Evolutionary conservation across 352 stramenopile species (phyloP).

Genomic region (Globisporangium lucens): DNA sequence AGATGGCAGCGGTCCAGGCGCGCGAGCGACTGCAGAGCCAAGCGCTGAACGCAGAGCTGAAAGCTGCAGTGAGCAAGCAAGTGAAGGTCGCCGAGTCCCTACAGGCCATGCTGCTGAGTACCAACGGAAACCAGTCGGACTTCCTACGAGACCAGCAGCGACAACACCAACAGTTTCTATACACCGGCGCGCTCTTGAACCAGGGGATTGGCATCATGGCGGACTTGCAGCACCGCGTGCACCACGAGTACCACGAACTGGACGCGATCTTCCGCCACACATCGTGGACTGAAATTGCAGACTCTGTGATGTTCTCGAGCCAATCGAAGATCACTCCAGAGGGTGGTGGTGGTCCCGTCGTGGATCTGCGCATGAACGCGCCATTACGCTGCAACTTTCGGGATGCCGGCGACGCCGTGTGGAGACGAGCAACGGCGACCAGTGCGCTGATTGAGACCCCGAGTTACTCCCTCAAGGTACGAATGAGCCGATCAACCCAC

Average conservation of each 20-base stretch:
- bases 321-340: background rate
- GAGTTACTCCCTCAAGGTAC: constrained; percentile 3
- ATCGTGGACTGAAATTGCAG: background rate
- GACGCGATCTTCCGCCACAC: background rate
- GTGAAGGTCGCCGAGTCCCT: constrained; percentile 36
- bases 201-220: background rate
- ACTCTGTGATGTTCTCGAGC: background rate
- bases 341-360: background rate
- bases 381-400: background rate
- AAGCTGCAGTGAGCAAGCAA: constrained; percentile 34
- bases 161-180: background rate
- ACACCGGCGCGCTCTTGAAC: background rate
- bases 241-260: background rate
- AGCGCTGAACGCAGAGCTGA: constrained; percentile 41
- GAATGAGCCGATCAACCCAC: background rate
- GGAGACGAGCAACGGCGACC: background rate
- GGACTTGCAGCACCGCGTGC: background rate
- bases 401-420: background rate
- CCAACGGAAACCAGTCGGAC: background rate
- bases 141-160: constrained; percentile 5
- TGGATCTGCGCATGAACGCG: constrained; percentile 23
- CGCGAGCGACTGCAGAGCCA: constrained; percentile 37
- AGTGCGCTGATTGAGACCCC: constrained; percentile 21
- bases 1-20: constrained; percentile 35
- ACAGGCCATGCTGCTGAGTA: constrained; percentile 26